A percentile compares a stretch with the other conserved stretches of the same genome.
Conservation (phyloP, 2,329 filamentous ascomycete species). For the Ascochyta koolunga region DNA sequence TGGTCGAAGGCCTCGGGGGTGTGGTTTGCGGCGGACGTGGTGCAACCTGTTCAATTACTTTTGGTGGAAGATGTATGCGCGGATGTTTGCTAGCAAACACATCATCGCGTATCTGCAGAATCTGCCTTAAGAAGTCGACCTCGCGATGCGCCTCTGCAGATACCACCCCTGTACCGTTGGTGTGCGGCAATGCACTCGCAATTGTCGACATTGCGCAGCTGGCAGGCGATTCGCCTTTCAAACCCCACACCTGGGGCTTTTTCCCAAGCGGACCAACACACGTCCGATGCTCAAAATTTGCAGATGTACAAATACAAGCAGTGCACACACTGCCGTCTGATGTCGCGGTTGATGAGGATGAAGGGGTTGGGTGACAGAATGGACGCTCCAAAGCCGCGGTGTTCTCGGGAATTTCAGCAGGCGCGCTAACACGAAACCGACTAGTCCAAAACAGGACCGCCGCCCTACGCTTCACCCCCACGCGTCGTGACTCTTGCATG, state of each 20-base stretch:
- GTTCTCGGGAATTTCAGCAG: slow-evolving; percentile 9
- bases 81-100: slow-evolving; percentile 79
- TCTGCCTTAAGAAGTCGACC: slow-evolving; percentile 70
- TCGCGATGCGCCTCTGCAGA: slow-evolving; percentile 50
- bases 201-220: slow-evolving; percentile 41
- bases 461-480: slow-evolving; percentile 17
- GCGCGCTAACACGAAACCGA: slow-evolving; percentile 13
- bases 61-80: slow-evolving; percentile 63
- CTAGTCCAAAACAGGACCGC: slow-evolving; percentile 22
- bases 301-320: slow-evolving; percentile 36
- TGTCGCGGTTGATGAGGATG: slow-evolving; percentile 28
- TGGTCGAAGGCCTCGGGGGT: slow-evolving; percentile 36
- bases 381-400: slow-evolving; percentile 13
- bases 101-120: slow-evolving; percentile 79
- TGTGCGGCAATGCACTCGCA: slow-evolving; percentile 33
- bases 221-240: slow-evolving; percentile 28
- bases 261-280: slow-evolving; percentile 26
- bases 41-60: slow-evolving; percentile 55
- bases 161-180: slow-evolving; percentile 45
- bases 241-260: slow-evolving; percentile 24
- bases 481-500: slow-evolving; percentile 15
- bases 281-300: slow-evolving; percentile 22
- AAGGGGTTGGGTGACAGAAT: slow-evolving; percentile 26
- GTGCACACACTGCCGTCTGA: slow-evolving; percentile 28
- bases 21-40: slow-evolving; percentile 39